Base-by-base conservation (phyloP, 2,329 filamentous ascomycete genomes). In the Xylaria sp. region DNA sequence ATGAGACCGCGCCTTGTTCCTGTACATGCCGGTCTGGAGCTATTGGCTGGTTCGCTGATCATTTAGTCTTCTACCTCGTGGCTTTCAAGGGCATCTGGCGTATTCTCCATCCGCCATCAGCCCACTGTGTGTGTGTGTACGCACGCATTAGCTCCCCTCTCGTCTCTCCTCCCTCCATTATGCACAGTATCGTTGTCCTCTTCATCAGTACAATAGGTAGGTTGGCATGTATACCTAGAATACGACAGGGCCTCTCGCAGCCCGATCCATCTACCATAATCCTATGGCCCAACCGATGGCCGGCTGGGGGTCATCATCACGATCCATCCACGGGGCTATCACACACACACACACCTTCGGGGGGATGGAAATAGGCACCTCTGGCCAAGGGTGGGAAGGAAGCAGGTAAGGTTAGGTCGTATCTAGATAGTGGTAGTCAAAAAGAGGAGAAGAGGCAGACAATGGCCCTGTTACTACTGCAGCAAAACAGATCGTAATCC, bases 61-160 rank as follows among this genome's bases (percentile, higher is more conserved):
- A n/a, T 30, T 47, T n/a, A 47, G 61, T 62, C 62, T 61, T 42
- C 57, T 51, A 64, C 64, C 68, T 69, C 68, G 68, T 69, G 68
- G 68, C 61, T 68, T 67, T 64, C 64, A 61, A 67, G 64, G 64
- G 56, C 34, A 39, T n/a, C 32, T 32, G 24, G 47, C 57, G 50
- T 39, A 24, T 55, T 48, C 36, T 59, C 39, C 61, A 60, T 64
- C 60, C 12, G 54, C 50, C 30, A 57, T 45, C 12, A 57, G 59
- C 59, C 47, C 54, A 58, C 27, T 48, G 42, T 39, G 47, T 50
- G 17, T 11, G 19, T 21, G 19, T 21, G n/a, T 50, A 24, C 7
- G n/a, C n/a, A 27, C 24, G 24, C 24, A 27, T 27, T 30, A 30
- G 50, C 24, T 55, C 27, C 42, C 42, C 56, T 64, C 54, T 51